Percentiles rank a stretch among this genome's conserved stretches.
These are phyloP conservation scores for Neurospora sp. DNA, from an alignment of 495 filamentous ascomycete species.

Conservation along the genomic window DNA sequence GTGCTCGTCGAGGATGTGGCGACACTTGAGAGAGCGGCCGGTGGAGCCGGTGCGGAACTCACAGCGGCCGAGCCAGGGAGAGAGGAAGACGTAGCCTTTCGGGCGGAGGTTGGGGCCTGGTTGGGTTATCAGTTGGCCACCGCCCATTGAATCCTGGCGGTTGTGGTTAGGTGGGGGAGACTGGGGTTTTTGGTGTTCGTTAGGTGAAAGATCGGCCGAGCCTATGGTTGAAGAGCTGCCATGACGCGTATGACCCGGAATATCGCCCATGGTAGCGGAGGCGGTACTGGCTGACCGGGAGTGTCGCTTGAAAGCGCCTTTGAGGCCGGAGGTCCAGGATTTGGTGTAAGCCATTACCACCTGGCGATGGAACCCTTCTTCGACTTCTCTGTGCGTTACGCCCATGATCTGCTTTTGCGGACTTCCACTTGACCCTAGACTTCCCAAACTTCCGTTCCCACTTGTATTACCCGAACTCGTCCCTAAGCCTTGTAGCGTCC, in stretches of 20 bases:
- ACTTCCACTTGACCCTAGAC: background rate
- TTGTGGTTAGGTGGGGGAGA: conserved; percentile 8
- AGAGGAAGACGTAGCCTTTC: conserved; percentile 55
- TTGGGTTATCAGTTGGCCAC: conserved; percentile 25
- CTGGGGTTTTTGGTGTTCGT: background rate
- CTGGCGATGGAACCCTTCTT: conserved; percentile 36
- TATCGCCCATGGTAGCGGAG: background rate
- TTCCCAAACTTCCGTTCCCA: background rate
- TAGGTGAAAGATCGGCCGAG: conserved; percentile 17
- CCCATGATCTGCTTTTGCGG: background rate
- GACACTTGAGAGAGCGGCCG: conserved; percentile 68
- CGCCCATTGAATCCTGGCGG: background rate
- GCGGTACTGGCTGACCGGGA: conserved; percentile 13
- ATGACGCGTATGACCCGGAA: conserved; percentile 20
- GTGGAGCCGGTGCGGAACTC: conserved; percentile 68
- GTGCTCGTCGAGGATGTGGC: conserved; percentile 48
- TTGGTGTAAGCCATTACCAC: conserved; percentile 41
- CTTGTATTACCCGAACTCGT: background rate
- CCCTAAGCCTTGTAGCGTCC: conserved; percentile 7
- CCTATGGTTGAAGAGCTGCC: conserved; percentile 26
- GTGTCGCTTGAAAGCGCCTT: conserved; percentile 28
- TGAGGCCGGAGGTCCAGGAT: conserved; percentile 31
- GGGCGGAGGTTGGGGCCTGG: conserved; percentile 36
- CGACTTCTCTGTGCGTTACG: background rate
- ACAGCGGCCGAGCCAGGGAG: conserved; percentile 80